Conservation (phyloP, 2,329 filamentous ascomycete species). For the Colletotrichum sp. region DNA sequence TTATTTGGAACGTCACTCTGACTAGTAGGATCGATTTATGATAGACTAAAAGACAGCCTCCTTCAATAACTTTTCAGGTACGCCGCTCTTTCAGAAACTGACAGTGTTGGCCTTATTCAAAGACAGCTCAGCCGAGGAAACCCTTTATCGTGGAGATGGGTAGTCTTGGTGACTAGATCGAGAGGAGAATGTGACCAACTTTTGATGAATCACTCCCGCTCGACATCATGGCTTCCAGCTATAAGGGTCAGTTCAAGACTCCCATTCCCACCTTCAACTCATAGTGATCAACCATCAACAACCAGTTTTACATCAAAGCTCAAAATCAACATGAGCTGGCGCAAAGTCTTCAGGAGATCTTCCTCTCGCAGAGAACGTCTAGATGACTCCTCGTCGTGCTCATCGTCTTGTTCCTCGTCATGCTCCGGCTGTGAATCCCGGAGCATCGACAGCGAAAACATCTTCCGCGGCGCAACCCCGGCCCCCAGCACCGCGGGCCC, state of each 20-base stretch:
- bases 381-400: neutral
- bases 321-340: neutral
- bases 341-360: neutral
- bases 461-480: neutral
- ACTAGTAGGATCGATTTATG: neutral
- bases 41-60: neutral
- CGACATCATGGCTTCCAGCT: neutral
- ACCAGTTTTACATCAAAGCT: neutral
- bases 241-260: neutral
- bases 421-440: neutral
- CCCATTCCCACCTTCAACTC: too few relatives aligned
- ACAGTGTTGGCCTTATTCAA: neutral
- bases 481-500: fast-evolving
- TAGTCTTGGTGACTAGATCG: neutral
- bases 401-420: neutral
- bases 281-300: neutral
- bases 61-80: neutral
- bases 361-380: neutral
- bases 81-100: neutral
- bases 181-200: neutral
- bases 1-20: neutral
- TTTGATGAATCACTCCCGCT: neutral
- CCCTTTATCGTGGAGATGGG: neutral
- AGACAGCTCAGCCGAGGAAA: neutral
- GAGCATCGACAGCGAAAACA: neutral